A percentile compares a stretch with the other conserved stretches of the same genome.
Conservation (phyloP, 331 rosid genomes). For the Quercus lobata region DNA sequence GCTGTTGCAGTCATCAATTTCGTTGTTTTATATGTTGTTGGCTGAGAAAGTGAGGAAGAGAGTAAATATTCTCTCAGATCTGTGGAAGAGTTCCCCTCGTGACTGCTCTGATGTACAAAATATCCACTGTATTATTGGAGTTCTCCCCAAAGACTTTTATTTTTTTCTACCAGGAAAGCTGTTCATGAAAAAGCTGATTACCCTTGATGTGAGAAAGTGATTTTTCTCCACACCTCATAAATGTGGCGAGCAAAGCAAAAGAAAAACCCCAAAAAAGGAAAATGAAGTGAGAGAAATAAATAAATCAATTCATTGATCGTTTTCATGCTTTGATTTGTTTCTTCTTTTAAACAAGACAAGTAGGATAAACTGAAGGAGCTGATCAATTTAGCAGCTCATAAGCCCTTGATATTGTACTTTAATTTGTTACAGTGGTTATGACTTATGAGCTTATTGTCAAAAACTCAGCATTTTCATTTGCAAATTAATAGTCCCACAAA, state of each 20-base stretch:
- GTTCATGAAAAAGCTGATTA: slow-evolving; percentile 24
- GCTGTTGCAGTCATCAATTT: slow-evolving; percentile 48
- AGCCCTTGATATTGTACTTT: slow-evolving; percentile 3
- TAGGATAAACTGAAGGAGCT: slow-evolving; percentile 17
- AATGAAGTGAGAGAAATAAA: slow-evolving; percentile 16
- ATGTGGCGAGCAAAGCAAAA: slow-evolving; percentile 12
- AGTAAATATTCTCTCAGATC: slow-evolving; percentile 68
- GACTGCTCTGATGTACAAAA: slow-evolving; percentile 62
- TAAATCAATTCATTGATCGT: slow-evolving; percentile 23
- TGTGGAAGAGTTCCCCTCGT: slow-evolving; percentile 63
- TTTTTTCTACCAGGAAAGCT: slow-evolving; percentile 8
- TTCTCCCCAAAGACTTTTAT: background rate
- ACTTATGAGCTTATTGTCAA: background rate
- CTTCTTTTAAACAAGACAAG: slow-evolving; percentile 46
- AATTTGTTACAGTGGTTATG: background rate
- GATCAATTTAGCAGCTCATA: slow-evolving; percentile 30
- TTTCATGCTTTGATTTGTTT: slow-evolving; percentile 44
- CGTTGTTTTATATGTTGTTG: slow-evolving; percentile 85
- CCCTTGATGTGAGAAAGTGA: background rate
- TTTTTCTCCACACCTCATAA: background rate
- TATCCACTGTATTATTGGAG: slow-evolving; percentile 72
- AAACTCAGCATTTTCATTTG: background rate
- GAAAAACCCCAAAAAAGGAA: slow-evolving; percentile 35
- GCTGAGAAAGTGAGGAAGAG: slow-evolving; percentile 44
- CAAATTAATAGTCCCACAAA: too few species aligned